Evolutionary conservation across 2,329 filamentous ascomycete species (phyloP), one percentile per base, ranked within the genome.

Genomic region (Pyrenophora seminiperda): DNA sequence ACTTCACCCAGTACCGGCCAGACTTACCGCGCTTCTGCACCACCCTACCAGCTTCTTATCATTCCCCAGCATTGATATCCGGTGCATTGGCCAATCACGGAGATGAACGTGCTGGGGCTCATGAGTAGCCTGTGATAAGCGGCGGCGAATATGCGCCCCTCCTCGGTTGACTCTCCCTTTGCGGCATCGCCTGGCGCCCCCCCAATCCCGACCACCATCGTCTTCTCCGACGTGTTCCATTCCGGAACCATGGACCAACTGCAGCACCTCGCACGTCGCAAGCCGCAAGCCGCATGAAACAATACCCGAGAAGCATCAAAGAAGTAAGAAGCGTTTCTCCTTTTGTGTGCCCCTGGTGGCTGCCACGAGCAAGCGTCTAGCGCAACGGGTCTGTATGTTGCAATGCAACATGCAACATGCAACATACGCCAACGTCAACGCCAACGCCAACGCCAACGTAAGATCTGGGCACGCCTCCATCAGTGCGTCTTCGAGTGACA

Each of bases 81-180:
- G 10, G 38, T 27, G 15, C 41, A 18, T 34, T 32, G 24, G 9
- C 65, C 58, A 63, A 64, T 68, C 45, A 56, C 33, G 36, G 13
- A 27, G 9, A 20, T 41, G 32, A 57, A 58, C 55, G 55, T 60
- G 58, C 52, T 42, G 45, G 48, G 15, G 29, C 39, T 29, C 20
- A 34, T 31, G 17, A 51, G 53, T 61, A 54, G 61, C 43, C 38
- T 19, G 52, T 66, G 67, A 72, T 71, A 72, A 70, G 60, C 67
- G 62, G 68, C 65, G 68, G 67, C 68, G 61, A 71, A 64, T 60
- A 45, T 62, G 55, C 50, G 63, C 59, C 64, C 63, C 63, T 65
- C 61, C 58, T 68, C 70, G 68, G 70, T 63, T 67, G 65, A 70
- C 57, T 53, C 63, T 53, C 67, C 59, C 34, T 43, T 59, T 63